Percentiles rank a stretch among this genome's conserved stretches.
Evolutionary conservation across 805 yeast species (phyloP).

Genomic region (Lachancea nothofagi): DNA sequence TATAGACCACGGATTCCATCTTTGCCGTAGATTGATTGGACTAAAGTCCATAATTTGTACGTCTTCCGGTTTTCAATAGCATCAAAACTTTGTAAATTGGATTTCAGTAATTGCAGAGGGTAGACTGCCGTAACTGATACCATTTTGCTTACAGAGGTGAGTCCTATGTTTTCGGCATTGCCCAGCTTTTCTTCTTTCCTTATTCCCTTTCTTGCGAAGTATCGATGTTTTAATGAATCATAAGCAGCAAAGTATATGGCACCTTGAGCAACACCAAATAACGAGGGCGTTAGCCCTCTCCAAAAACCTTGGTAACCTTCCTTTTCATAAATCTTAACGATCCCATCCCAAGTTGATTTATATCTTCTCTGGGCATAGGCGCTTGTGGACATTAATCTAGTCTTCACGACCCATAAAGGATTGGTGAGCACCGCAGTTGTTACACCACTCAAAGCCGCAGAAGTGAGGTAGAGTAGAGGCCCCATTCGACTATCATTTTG

Average conservation of each 20-base stretch:
- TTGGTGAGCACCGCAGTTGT: slow-evolving; percentile 74
- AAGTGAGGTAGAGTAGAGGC: slow-evolving; percentile 42
- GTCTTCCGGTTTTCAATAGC: slow-evolving; percentile 20
- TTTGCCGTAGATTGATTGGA: slow-evolving; percentile 35
- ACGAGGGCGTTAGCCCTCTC: slow-evolving; percentile 68
- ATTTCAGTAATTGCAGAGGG: slow-evolving; percentile 76
- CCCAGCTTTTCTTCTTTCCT: slow-evolving; percentile 31
- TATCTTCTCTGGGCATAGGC: slow-evolving; percentile 34
- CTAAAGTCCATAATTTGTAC: slow-evolving; percentile 30
- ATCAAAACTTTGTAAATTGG: slow-evolving; percentile 60
- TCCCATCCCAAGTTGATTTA: slow-evolving; percentile 51
- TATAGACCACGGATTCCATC: slow-evolving; percentile 72
- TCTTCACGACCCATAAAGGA: slow-evolving; percentile 94
- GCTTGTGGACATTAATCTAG: slow-evolving; percentile 65
- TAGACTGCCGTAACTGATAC: slow-evolving; percentile 63
- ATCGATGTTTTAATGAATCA: slow-evolving; percentile 59
- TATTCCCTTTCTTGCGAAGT: slow-evolving; percentile 18
- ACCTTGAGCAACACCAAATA: slow-evolving; percentile 83
- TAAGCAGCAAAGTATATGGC: slow-evolving; percentile 83
- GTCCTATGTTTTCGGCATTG: slow-evolving; percentile 53
- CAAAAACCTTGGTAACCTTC: slow-evolving; percentile 64
- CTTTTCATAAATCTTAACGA: slow-evolving; percentile 38
- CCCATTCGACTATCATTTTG: slow-evolving; percentile 34
- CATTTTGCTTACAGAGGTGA: slow-evolving; percentile 66
- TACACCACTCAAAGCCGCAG: slow-evolving; percentile 69